Evolutionary conservation across 2,329 filamentous ascomycete genomes (phyloP).

Genomic region (Fusarium poae): DNA sequence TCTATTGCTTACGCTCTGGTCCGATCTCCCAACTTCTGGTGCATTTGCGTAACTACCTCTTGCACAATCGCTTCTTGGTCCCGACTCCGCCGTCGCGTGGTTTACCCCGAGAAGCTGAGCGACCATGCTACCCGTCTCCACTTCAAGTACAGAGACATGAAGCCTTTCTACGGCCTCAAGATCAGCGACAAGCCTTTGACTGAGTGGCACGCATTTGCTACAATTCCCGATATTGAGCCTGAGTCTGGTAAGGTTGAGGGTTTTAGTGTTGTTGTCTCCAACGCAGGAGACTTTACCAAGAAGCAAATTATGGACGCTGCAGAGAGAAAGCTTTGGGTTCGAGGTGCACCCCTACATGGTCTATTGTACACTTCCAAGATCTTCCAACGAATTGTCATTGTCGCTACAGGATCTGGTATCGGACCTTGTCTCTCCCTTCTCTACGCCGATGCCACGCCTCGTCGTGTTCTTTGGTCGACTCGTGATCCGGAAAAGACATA

Average conservation of each 20-base stretch:
- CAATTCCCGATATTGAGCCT: constrained; percentile 19
- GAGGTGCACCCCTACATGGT: constrained; percentile 20
- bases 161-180: constrained; percentile 27
- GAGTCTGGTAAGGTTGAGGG: constrained; percentile 22
- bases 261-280: constrained; percentile 24
- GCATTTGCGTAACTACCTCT: constrained; percentile 23
- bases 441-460: constrained; percentile 13
- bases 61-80: constrained; percentile 24
- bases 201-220: constrained; percentile 25
- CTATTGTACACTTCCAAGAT: constrained; percentile 18
- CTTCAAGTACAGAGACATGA: constrained; percentile 32
- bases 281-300: constrained; percentile 20
- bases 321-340: constrained; percentile 19
- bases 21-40: constrained; percentile 29
- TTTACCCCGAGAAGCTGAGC: constrained; percentile 24
- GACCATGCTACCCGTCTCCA: constrained; percentile 26
- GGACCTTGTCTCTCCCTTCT: constrained; percentile 20
- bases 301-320: constrained; percentile 22
- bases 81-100: constrained; percentile 3
- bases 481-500: constrained; percentile 26
- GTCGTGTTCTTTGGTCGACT: constrained; percentile 20
- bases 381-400: constrained; percentile 13
- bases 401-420: constrained; percentile 18
- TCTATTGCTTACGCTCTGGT: constrained; percentile 5
- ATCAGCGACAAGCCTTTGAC: constrained; percentile 29